Evolutionary conservation across 2,329 filamentous ascomycete species (phyloP), one percentile per base, ranked within the genome.

Genomic region (Penicillium sp.): DNA sequence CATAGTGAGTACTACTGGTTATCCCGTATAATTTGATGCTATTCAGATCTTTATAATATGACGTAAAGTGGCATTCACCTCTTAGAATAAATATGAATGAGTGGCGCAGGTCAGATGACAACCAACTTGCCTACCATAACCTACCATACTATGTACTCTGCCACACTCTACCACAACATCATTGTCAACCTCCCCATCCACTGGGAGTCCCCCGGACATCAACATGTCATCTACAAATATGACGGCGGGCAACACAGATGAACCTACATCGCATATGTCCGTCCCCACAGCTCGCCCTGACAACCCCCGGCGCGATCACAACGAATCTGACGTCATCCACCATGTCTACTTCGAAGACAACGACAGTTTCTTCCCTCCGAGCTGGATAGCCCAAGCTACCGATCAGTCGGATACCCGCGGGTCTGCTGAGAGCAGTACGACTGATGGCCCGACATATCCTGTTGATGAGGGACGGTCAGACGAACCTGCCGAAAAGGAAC

Each of bases 291-390:
- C 19, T 49, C 39, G 49, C 29, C 37, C 33, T 14, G 39, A 49
- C 11, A 19, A 26, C 18, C 24, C 45, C 14, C 54, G 23, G 1
- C 51, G 37, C 23, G 43, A 44, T 16, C 54, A 48, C 11, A 36
- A 50, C n/a, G 52, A 66, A 19, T 59, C 63, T 5, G 59, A 67
- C 19, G 19, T 70, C 16, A 64, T 66, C 24, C 69, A 73, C 59
- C 63, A 67, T 54, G 69, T 72, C 16, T 65, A 71, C 48, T 73
- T 68, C 24, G 68, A 73, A 53, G 70, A 73, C 42, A 71, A 73
- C 43, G 67, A 67, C 29, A 61, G 63, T 48, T 73, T 73, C 52
- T 73, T 73, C 39, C 67, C 69, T 23, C 69, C 69, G 3, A 59
- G 40, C 33, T 64, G 64, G 62, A 51, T 70, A 7, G 67, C 66